These are phyloP conservation scores for Yarrowia galli DNA, from an alignment of 1,139 yeast genomes.

Conservation along the genomic window DNA sequence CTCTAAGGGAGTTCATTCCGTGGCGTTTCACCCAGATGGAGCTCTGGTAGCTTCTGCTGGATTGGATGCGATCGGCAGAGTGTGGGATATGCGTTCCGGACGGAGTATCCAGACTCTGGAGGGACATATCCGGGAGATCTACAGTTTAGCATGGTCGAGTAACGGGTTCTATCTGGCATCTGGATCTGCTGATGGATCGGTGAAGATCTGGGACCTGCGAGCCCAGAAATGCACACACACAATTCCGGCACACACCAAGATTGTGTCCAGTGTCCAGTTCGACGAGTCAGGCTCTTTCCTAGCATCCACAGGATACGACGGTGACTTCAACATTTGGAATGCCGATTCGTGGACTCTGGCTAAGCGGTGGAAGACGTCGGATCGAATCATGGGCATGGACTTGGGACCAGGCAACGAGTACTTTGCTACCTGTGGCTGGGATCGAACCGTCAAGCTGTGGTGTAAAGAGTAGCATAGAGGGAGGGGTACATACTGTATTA, in stretches of 20 bases:
- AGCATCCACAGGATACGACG: slow-evolving; percentile 72
- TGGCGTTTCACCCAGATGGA: slow-evolving; percentile 80
- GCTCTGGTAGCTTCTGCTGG: slow-evolving; percentile 80
- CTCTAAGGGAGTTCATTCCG: slow-evolving; percentile 69
- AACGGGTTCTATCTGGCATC: slow-evolving; percentile 81
- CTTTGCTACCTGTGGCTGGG: slow-evolving; percentile 81
- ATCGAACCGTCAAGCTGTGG: slow-evolving; percentile 56
- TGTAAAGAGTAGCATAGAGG: slow-evolving; percentile 12
- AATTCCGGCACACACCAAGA: slow-evolving; percentile 78
- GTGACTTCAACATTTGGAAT: slow-evolving; percentile 57
- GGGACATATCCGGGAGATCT: slow-evolving; percentile 77
- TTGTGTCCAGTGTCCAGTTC: slow-evolving; percentile 73
- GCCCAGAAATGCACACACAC: slow-evolving; percentile 56
- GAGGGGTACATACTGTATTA: not conserved
- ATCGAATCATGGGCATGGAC: slow-evolving; percentile 72
- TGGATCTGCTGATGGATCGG: slow-evolving; percentile 82
- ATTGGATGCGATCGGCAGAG: slow-evolving; percentile 70
- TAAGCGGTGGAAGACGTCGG: slow-evolving; percentile 87
- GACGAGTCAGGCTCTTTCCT: slow-evolving; percentile 58
- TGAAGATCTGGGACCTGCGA: slow-evolving; percentile 89
- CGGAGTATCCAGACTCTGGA: slow-evolving; percentile 63
- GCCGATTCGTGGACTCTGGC: slow-evolving; percentile 74
- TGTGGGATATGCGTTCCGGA: slow-evolving; percentile 92
- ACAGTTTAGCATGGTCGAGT: slow-evolving; percentile 74
- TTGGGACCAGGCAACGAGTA: slow-evolving; percentile 53